Conservation (phyloP, 495 filamentous ascomycete species). For the Aspergillus ostianus region DNA sequence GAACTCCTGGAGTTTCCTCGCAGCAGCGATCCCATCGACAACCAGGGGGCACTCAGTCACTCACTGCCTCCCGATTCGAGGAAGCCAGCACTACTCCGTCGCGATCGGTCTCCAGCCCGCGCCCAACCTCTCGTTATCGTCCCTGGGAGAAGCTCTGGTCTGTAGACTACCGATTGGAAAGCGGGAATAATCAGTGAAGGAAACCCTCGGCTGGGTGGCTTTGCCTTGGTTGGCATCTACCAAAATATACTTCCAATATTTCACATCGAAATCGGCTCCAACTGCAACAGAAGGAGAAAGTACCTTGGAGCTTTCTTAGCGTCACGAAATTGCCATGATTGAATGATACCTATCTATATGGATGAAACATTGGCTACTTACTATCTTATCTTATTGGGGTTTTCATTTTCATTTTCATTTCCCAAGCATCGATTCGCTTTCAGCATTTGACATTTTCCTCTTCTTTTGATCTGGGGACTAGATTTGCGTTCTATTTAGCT, state of each 20-base stretch:
- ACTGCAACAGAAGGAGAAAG: neutral
- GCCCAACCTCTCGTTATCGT: constrained; percentile 29
- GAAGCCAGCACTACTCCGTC: constrained; percentile 9
- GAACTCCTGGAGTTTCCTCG: neutral
- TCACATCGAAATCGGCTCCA: neutral
- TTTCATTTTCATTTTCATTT: constrained; percentile 3
- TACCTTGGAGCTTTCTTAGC: neutral
- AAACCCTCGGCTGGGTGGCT: constrained; percentile 8
- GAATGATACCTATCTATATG: constrained; percentile 33
- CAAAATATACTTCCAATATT: neutral
- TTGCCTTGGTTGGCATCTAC: no score
- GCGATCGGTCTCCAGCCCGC: constrained; percentile 22
- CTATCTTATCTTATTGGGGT: constrained; percentile 1
- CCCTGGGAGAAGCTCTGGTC: constrained; percentile 56
- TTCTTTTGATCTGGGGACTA: neutral
- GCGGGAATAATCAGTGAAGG: constrained; percentile 12
- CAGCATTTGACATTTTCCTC: neutral
- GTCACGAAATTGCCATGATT: constrained; percentile 12
- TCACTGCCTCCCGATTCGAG: constrained; percentile 17
- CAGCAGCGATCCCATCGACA: constrained; percentile 6
- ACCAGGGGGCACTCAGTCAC: constrained; percentile 11
- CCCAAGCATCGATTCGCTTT: neutral
- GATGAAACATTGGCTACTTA: constrained; percentile 15
- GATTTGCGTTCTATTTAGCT: neutral
- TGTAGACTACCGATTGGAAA: constrained; percentile 49